Base-by-base conservation (phyloP, 768 basidiomycete species). In the Boletus sp. region DNA sequence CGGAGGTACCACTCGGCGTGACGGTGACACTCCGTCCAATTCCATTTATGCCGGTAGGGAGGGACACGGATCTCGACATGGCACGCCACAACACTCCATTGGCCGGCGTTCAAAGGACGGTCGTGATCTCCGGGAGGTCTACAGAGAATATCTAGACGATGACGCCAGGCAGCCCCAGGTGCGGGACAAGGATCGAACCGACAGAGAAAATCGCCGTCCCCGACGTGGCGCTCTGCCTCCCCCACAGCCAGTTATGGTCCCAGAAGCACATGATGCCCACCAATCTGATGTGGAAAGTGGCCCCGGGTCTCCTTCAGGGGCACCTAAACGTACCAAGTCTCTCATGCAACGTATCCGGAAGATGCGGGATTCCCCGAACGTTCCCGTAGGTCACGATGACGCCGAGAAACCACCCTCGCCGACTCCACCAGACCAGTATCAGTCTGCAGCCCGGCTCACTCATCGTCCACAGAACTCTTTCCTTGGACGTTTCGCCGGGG, bases 341-440 rank as follows among this genome's bases (percentile, higher is more conserved):
- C 74, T 94, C 58, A 93, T 93, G 82, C 87, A 93, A 43, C 87
- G 91, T 51, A 88, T 94, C 66, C 84, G 88, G 54, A 89, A 84
- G 72, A 92, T 93, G 89, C 84, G 90, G 34, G 90, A 93, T 63
- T 74, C 85, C 9, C 90, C 90, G 10, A 93, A 92, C 57, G 84
- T 92, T 1, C 90, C 90, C 15, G 79, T 88, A n/a, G 71, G 67
- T 27, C 70, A 75, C 34, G 77, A 79, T n/a, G 57, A 60, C 17
- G 67, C 67, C 30, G 70, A 75, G 30, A 77, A 74, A 23, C 74
- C 73, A 7, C 75, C 75, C 10, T 82, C 82, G 1, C 75, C 79
- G 1, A 78, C 75, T 21, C 66, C 71, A 21, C 64, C 68, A 66
- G 61, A 75, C 68, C 58, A 66, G 38, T 51, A 60, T 46, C 64